Base-by-base conservation (phyloP, 2,329 filamentous ascomycete species). In the Penicillium palitans region DNA sequence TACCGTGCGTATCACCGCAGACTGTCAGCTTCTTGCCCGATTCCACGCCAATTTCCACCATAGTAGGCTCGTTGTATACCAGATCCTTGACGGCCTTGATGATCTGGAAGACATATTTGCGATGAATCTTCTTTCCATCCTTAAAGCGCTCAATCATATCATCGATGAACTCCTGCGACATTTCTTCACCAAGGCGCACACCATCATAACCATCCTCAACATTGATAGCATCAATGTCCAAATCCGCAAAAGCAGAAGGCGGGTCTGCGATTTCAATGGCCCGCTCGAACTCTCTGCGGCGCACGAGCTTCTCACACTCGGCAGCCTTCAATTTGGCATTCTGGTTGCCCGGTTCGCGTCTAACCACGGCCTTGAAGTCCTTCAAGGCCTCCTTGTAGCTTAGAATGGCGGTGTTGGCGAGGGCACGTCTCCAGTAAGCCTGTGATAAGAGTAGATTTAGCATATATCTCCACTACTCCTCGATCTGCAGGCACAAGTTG, bases 141-240 rank as follows among this genome's bases (percentile, higher is more conserved):
- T 96, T 96, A 84, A 99, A 99, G 33, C 95, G 83, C 75, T 95
- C 85, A 57, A 91, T 93, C 93, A 98, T 97, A 79, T 99, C 93
- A 68, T 96, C 90, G 68, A 99, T 90, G 72, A 99, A 99, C 69
- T 97, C 93, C 66, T 93, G 86, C 1, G 93, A 97, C 92, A 99
- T 99, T 73, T 90, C 84, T 40, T 84, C 88, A n/a, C 68, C 76
- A 53, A 99, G 79, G 57, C 83, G 83, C 24, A 87, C 88, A 61
- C 95, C 95, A 70, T 99, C 95, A 70, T 99, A 99, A 55, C 83
- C 83, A 24, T 87, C 79, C 61, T 97, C 93, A 19, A 99, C 87
- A 12, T 81, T 80, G 76, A 99, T 97, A 55, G 88, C 84, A 60
- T 95, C 91, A 59, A 99, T 76, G 70, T 98, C 91, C 62, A 99